A percentile compares a stretch with the other conserved stretches of the same genome.
These are phyloP conservation scores for Populus tremula DNA, from an alignment of 345 rosid species.

Conservation along the genomic window DNA sequence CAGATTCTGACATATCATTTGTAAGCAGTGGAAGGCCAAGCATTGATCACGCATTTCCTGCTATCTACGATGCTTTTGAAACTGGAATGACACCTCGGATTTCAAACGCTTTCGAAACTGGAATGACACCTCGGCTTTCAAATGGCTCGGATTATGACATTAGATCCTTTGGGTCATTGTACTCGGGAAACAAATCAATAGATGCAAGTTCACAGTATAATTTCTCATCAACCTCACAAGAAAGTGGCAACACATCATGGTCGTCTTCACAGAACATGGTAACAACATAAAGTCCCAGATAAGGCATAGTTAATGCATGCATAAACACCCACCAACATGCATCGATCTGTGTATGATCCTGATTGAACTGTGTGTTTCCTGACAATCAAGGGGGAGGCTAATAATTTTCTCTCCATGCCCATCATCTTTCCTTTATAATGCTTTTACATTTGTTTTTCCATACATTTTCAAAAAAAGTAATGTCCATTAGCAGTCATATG, in stretches of 20 bases:
- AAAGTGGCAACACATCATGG: conserved; percentile 33
- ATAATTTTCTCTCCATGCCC: too few species aligned
- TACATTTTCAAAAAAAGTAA: neutral
- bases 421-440: neutral
- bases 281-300: conserved; percentile 8
- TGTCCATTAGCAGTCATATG: neutral
- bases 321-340: neutral
- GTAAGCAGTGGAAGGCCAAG: conserved; percentile 70
- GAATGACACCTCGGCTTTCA: conserved; percentile 37
- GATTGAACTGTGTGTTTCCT: neutral
- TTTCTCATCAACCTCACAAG: conserved; percentile 38
- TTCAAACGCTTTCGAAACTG: conserved; percentile 21
- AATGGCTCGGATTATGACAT: conserved; percentile 44
- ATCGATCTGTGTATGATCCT: neutral
- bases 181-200: conserved; percentile 42
- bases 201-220: conserved; percentile 41
- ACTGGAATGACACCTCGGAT: conserved; percentile 26
- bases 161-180: conserved; percentile 37
- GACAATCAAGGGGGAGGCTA: neutral
- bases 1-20: conserved; percentile 69
- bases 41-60: conserved; percentile 40
- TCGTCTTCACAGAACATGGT: conserved; percentile 44
- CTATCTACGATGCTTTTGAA: conserved; percentile 29
- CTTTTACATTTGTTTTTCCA: neutral
- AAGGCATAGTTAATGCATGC: neutral